phyloP scores from a whole-genome alignment of 352 stramenopile species.

The Globisporangium carolinianum region DNA sequence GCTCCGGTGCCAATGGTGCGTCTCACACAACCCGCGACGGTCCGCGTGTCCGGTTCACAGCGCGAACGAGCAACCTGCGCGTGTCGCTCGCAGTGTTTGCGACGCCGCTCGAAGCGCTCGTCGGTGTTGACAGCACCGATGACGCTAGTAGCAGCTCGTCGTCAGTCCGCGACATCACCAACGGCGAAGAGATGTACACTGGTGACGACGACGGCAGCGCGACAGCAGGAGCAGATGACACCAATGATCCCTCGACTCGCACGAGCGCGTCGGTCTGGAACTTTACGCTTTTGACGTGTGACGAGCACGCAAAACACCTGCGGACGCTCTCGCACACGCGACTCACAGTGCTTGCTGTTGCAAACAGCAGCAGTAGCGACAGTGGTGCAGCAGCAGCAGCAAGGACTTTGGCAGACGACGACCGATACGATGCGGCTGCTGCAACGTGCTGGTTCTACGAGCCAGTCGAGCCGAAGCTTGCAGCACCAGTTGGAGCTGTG shows the following conservation, averaged over 20 bases:
- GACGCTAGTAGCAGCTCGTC: background rate
- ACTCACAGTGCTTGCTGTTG: background rate
- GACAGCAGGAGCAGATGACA: background rate
- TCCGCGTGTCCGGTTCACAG: constrained; percentile 4
- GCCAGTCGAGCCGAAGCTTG: constrained; percentile 5
- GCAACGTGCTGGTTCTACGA: constrained; percentile 16
- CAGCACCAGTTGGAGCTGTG: constrained; percentile 2
- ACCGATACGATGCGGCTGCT: background rate
- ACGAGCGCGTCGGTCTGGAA: constrained; percentile 9
- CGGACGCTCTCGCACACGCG: background rate
- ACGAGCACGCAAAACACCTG: constrained; percentile 5
- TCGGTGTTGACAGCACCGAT: background rate
- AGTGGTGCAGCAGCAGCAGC: background rate
- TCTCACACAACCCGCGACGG: background rate
- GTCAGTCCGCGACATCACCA: background rate
- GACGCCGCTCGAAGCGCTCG: constrained; percentile 9
- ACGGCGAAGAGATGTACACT: background rate
- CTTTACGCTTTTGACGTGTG: constrained; percentile 14
- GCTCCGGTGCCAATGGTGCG: no score
- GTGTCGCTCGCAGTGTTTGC: constrained; percentile 11
- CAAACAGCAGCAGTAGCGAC: background rate
- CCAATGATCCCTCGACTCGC: background rate
- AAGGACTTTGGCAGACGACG: no score
- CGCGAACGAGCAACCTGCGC: background rate
- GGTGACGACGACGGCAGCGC: background rate